Percentiles rank a stretch among this genome's conserved stretches.
Conservation (phyloP, 2,329 filamentous ascomycete species). For the Coniochaeta sp. region DNA sequence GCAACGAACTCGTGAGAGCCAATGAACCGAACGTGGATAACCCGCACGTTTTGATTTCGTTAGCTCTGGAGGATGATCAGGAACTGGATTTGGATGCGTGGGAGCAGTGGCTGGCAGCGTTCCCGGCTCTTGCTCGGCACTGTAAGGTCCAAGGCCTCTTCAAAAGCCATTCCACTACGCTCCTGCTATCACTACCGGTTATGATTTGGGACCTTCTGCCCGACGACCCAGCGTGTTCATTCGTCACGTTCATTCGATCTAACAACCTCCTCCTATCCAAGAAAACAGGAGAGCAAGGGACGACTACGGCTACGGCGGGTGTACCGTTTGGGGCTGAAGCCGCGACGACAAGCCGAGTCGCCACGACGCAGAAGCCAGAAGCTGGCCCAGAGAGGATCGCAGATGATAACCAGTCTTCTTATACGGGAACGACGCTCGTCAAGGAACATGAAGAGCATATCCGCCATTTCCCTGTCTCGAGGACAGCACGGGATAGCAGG, state of each 20-base stretch:
- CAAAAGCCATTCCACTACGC: constrained; percentile 52
- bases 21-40: constrained; percentile 45
- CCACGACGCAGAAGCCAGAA: neutral
- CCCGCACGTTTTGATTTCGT: constrained; percentile 54
- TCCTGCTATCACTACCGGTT: constrained; percentile 50
- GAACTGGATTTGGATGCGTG: constrained; percentile 49
- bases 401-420: constrained; percentile 29
- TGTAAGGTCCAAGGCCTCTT: constrained; percentile 56
- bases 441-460: constrained; percentile 1
- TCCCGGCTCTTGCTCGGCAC: constrained; percentile 51
- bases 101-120: constrained; percentile 49
- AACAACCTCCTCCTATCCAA: constrained; percentile 37
- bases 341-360: neutral
- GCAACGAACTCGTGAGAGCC: constrained; percentile 4
- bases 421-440: neutral
- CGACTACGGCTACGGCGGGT: neutral
- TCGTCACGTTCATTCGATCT: constrained; percentile 51
- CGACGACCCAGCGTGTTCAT: constrained; percentile 48
- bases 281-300: constrained; percentile 11
- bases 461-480: neutral
- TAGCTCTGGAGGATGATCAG: constrained; percentile 52
- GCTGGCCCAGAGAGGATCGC: constrained; percentile 11
- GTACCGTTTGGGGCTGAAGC: neutral
- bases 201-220: constrained; percentile 54
- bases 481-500: neutral